phyloP scores from a whole-genome alignment of 129 eudicot species.

The Oenanthe sinensis region DNA sequence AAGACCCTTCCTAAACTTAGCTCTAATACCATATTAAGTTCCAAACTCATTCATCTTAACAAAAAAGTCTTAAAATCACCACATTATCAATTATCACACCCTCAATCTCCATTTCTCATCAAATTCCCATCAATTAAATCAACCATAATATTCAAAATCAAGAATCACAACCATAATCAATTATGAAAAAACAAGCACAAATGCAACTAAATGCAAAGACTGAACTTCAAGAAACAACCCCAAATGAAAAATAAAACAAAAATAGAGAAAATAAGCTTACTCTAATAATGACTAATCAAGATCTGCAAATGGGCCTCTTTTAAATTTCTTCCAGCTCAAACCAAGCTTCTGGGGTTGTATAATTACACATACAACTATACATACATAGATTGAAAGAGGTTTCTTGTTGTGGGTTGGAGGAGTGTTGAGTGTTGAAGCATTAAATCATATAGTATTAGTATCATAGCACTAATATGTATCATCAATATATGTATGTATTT shows the following conservation, averaged over 20 bases:
- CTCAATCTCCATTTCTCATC: neutral
- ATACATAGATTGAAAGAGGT: neutral
- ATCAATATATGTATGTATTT: neutral
- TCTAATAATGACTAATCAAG: slow-evolving; percentile 21
- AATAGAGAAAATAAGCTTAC: slow-evolving; percentile 15
- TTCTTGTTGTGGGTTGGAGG: slow-evolving; percentile 12
- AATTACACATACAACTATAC: neutral
- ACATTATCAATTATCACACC: neutral
- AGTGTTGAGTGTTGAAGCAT: slow-evolving; percentile 38
- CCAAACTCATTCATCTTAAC: neutral
- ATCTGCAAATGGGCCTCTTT: slow-evolving; percentile 20
- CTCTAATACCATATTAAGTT: neutral
- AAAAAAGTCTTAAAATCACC: neutral
- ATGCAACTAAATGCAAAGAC: neutral
- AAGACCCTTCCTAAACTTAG: neutral
- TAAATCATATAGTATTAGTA: slow-evolving; percentile 30
- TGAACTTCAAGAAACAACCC: slow-evolving; percentile 12
- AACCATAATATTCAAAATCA: neutral
- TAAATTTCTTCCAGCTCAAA: slow-evolving; percentile 5
- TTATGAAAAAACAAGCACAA: neutral
- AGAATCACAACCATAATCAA: neutral
- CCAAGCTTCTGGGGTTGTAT: slow-evolving; percentile 19
- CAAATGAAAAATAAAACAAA: neutral
- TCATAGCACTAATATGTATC: too few species aligned
- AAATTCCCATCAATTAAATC: neutral